Conservation (phyloP, 1,284 basidiomycete genomes). For the Heliocybe sulcata region DNA sequence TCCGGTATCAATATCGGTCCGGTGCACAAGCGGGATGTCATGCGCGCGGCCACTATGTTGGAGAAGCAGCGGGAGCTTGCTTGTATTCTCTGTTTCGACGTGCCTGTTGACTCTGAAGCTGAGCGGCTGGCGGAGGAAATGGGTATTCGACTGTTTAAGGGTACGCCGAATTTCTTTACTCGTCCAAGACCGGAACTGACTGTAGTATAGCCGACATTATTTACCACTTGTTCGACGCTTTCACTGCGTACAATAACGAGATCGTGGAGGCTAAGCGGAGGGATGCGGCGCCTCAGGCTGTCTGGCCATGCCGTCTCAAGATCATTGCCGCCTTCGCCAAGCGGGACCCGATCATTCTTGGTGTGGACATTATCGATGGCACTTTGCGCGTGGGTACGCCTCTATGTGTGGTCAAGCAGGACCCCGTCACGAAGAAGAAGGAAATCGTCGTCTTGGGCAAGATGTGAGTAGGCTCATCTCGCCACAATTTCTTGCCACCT, state of each 20-base stretch:
- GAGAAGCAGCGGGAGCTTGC: slow-evolving; percentile 96
- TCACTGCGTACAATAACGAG: slow-evolving; percentile 93
- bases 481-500: slow-evolving; percentile 4
- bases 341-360: slow-evolving; percentile 96
- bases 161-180: slow-evolving; percentile 29
- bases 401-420: slow-evolving; percentile 88
- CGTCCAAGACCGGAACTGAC: not conserved
- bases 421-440: slow-evolving; percentile 82
- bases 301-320: slow-evolving; percentile 96
- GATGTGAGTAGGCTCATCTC: slow-evolving; percentile 84
- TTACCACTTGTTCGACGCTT: slow-evolving; percentile 97
- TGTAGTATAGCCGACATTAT: slow-evolving; percentile 88
- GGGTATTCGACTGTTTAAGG: slow-evolving; percentile 92
- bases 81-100: slow-evolving; percentile 96
- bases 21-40: slow-evolving; percentile 94
- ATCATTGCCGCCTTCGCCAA: slow-evolving; percentile 92
- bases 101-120: slow-evolving; percentile 88
- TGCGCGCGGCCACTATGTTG: slow-evolving; percentile 91
- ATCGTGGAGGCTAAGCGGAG: slow-evolving; percentile 89
- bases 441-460: slow-evolving; percentile 91
- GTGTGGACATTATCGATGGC: slow-evolving; percentile 96
- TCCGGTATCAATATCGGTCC: slow-evolving; percentile 98
- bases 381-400: slow-evolving; percentile 92
- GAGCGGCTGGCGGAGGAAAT: slow-evolving; percentile 89
- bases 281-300: slow-evolving; percentile 91